Conservation (phyloP, 768 basidiomycete species). For the Naganishia vishniacii region DNA sequence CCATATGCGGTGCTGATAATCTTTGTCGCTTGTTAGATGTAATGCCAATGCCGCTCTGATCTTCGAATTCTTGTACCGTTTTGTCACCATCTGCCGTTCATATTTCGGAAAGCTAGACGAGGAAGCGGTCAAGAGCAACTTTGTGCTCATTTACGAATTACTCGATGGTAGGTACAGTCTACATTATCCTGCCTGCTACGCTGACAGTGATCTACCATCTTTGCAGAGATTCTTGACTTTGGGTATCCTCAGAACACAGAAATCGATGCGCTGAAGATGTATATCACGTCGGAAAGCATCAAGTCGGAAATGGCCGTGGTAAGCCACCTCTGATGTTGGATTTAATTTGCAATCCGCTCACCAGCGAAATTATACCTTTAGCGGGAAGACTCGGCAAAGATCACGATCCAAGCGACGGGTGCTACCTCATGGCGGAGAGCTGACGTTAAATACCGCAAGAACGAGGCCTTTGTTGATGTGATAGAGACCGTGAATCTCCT, state of each 20-base stretch:
- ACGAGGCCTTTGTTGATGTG: slow-evolving; percentile 99
- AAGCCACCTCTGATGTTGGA: slow-evolving; percentile 36
- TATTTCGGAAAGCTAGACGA: slow-evolving; percentile 99
- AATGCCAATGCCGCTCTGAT: slow-evolving; percentile 97
- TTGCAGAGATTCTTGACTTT: slow-evolving; percentile 92
- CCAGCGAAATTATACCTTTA: slow-evolving; percentile 41
- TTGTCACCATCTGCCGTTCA: slow-evolving; percentile 85
- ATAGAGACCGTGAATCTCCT: slow-evolving; percentile 92
- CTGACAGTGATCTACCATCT: background rate
- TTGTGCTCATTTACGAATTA: slow-evolving; percentile 94
- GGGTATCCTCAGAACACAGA: slow-evolving; percentile 99
- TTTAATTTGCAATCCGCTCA: background rate
- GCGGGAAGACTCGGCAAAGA: slow-evolving; percentile 91
- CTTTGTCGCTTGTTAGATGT: slow-evolving; percentile 56
- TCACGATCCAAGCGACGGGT: slow-evolving; percentile 94
- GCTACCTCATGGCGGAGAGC: slow-evolving; percentile 90
- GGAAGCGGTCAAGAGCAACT: slow-evolving; percentile 97
- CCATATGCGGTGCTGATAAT: background rate
- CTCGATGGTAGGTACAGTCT: slow-evolving; percentile 68
- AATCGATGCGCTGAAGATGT: slow-evolving; percentile 92
- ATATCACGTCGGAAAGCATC: slow-evolving; percentile 96
- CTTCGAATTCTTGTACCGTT: slow-evolving; percentile 95
- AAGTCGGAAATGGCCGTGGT: slow-evolving; percentile 80
- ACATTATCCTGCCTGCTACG: too few species aligned
- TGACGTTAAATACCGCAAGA: slow-evolving; percentile 98